Evolutionary conservation across 176 grass and related monocot species (phyloP), one percentile per base, ranked within the genome.

Genomic region (Otatea glauca): DNA sequence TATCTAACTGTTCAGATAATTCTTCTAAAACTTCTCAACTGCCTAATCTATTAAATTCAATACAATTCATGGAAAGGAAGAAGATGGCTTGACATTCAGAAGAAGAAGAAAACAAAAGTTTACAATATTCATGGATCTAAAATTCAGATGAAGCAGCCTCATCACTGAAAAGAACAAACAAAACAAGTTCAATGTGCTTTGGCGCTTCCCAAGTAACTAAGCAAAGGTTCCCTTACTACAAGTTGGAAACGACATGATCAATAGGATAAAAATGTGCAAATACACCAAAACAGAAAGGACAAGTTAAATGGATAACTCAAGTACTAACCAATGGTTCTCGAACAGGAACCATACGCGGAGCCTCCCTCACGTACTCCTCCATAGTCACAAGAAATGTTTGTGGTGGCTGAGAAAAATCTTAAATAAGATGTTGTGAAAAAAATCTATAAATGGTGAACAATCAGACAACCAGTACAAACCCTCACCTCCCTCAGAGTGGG

Each of bases 311-410:
- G 55, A 77, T 77, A 47, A 72, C 5, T 21, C 23, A 86, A 55
- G 80, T 34, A 83, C 89, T 94, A 77, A 99, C 97, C 93, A 99
- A 72, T 75, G 88, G 89, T 77, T 99, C 89, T 81, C 86, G 86
- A 92, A 96, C 86, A 70, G 93, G 88, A 83, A 99, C 93, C 88
- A 96, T 82, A 21, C 97, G 91, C 1, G 97, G 97, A 83, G 97
- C 97, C 35, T 99, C 93, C 79, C 68, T 99, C 85, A 99, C 94
- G 21, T 99, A 99, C 67, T 99, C 97, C 63, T 99, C 97, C 97
- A 99, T 99, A 54, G 97, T 99, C 54, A 74, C 80, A 72, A 99
- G 90, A 89, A 99, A 99, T 86, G 97, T 94, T 92, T 96, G 97
- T 50, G 97, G 97, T 65, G 97, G 97, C 97, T 99, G 83, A 78